phyloP scores from a whole-genome alignment of 352 stramenopile genomes.

The Phytophthora colocasiae region DNA sequence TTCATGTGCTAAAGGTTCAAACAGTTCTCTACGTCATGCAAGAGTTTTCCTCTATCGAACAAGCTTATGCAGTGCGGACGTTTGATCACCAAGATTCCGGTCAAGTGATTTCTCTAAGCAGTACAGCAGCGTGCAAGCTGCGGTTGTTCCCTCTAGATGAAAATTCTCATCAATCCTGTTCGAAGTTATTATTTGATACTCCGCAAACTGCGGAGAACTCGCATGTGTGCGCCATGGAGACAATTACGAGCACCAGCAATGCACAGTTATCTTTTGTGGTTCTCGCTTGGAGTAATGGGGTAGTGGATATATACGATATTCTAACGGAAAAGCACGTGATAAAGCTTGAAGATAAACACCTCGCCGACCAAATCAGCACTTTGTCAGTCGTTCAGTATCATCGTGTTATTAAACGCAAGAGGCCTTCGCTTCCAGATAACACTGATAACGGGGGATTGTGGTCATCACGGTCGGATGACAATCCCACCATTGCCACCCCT shows the following conservation, averaged over 20 bases:
- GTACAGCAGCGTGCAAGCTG: conserved; percentile 27
- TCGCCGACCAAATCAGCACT: conserved; percentile 52
- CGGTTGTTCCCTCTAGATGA: conserved; percentile 25
- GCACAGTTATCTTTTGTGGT: conserved; percentile 34
- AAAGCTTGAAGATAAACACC: conserved; percentile 52
- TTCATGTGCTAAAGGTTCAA: conserved; percentile 79
- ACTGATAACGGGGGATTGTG: conserved; percentile 6
- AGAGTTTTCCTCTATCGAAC: conserved; percentile 26
- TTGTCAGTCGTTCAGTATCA: conserved; percentile 31
- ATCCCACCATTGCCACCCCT: neutral
- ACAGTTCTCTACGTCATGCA: conserved; percentile 46
- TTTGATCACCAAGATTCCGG: conserved; percentile 11
- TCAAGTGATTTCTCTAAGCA: conserved; percentile 34
- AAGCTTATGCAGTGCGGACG: conserved; percentile 27
- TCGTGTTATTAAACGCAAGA: neutral
- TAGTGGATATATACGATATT: conserved; percentile 52
- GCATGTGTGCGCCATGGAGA: conserved; percentile 32
- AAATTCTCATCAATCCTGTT: conserved; percentile 1
- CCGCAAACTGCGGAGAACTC: neutral
- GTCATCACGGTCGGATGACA: conserved; percentile 14
- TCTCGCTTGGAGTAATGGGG: conserved; percentile 59
- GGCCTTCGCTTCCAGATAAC: neutral
- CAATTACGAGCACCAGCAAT: conserved; percentile 12
- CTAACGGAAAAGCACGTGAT: conserved; percentile 27
- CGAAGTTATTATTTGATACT: conserved; percentile 23